Evolutionary conservation across 1,284 basidiomycete species (phyloP).

Genomic region (Cutaneotrichosporon arboriforme): DNA sequence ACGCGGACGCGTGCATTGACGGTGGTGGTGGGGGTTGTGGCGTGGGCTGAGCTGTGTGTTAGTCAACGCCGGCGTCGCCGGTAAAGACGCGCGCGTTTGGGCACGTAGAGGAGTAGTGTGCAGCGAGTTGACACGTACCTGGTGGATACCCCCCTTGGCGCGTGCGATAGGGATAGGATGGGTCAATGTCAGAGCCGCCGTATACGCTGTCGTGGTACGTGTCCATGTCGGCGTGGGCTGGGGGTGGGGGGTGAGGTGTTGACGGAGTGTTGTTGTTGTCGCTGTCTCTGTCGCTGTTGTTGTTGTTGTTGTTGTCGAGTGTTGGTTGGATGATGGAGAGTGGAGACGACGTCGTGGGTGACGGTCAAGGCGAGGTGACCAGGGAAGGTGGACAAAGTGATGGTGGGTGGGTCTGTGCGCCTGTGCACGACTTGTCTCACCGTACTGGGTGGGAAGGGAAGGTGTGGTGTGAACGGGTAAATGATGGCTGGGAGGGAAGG

Average conservation of each 20-base stretch:
- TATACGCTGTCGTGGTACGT: slow-evolving; percentile 2
- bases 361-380: not conserved
- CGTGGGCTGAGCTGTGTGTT: not conserved
- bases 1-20: not conserved
- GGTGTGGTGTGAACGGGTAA: too few species aligned
- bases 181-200: not conserved
- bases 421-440: not conserved
- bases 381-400: not conserved
- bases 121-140: too few species aligned
- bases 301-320: not conserved
- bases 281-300: not conserved
- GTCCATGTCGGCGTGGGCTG: not conserved
- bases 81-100: too few species aligned
- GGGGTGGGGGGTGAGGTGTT: not conserved
- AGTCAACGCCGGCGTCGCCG: too few species aligned
- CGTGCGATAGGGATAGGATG: not conserved
- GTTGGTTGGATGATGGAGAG: not conserved
- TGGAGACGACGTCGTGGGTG: not conserved
- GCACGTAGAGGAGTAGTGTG: too few species aligned
- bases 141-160: not conserved
- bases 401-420: not conserved
- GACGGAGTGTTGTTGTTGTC: not conserved
- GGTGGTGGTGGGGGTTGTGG: not conserved
- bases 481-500: too few species aligned
- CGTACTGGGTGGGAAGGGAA: too few species aligned